Evolutionary conservation across 768 basidiomycete genomes (phyloP).

Genomic region (Suillus subaureus): DNA sequence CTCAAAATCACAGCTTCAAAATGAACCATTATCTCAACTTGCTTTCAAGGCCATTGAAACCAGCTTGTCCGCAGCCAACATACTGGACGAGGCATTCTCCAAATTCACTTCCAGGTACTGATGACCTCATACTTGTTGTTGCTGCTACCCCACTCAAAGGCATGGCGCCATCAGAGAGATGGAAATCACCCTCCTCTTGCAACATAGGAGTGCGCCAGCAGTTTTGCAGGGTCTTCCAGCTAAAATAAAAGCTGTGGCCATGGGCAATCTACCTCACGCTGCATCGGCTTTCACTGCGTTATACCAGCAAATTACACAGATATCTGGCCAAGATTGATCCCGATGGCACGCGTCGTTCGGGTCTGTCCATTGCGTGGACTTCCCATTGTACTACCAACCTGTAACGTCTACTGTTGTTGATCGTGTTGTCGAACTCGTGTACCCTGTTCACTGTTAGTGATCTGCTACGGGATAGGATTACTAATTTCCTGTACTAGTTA

Average conservation of each 20-base stretch:
- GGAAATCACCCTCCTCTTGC: slow-evolving; percentile 9
- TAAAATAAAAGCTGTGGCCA: not conserved
- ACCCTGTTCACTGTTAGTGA: not conserved
- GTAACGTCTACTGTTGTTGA: not conserved
- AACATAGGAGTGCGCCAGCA: slow-evolving; percentile 6
- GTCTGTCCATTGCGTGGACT: not conserved
- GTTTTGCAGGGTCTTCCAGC: slow-evolving; percentile 2
- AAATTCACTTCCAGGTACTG: slow-evolving; percentile 13
- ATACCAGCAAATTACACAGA: not conserved
- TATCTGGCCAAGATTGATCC: not conserved
- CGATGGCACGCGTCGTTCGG: not conserved
- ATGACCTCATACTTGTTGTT: not conserved
- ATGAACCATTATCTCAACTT: slow-evolving; percentile 7
- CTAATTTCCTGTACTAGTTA: too few relatives aligned
- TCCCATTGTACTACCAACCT: not conserved
- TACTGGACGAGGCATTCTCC: slow-evolving; percentile 14
- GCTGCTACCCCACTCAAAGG: not conserved
- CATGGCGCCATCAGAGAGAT: slow-evolving; percentile 9
- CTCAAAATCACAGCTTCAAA: slow-evolving; percentile 4
- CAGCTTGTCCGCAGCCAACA: slow-evolving; percentile 5
- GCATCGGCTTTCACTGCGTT: not conserved
- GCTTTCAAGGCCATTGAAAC: slow-evolving; percentile 7
- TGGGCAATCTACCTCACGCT: slow-evolving; percentile 11
- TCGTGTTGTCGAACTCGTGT: not conserved
- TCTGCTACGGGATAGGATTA: not conserved